Evolutionary conservation across 1,284 basidiomycete species (phyloP), one percentile per base, ranked within the genome.

Genomic region (Sporisorium exsertum): DNA sequence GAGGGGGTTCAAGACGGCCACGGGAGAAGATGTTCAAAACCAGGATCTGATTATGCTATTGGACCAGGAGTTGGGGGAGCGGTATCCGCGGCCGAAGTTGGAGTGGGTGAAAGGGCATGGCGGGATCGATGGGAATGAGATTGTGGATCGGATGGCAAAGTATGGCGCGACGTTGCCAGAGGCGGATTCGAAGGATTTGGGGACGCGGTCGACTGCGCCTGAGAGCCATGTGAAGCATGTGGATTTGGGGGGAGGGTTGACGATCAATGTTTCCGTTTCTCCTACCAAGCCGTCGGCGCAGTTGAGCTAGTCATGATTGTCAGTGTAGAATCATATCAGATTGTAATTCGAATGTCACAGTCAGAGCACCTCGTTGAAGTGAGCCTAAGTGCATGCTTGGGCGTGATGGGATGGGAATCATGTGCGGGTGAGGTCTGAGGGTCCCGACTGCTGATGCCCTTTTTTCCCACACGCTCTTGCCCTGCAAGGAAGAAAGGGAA

Each of bases 71-170:
- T 26, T 83, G 26, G 13, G 43, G 5, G 12, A 15, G 22, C 55
- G 68, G 7, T 26, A 46, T 13, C 40, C 53, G 15, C 58, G 62
- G 1, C 78, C 81, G 22, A 84, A 85, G 27, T 87, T 94, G 16
- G 85, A 89, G 65, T 88, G 93, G 68, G 92, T 94, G 54, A 88
- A 89, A 58, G 93, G 91, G 0, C 93, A 94, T 76, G 87, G 86
- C 3, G 92, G 92, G 1, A 87, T 90, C 47, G 86, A 86, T 59
- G 93, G 93, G 1, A 94, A 94, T 81, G 92, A 94, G 64, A 90
- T 89, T 59, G 93, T 93, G 1, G 93, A 94, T 84, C 22, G 63
- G 16, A 62, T 81, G 51, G 80, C 80, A 3, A 78, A 67, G 45
- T 27, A 71, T 9, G 79, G 76, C 1, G 78, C 76, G 1, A 46